Percentiles rank a stretch among this genome's conserved stretches.
These are phyloP conservation scores for Aspergillus sp. DNA, from an alignment of 2,329 filamentous ascomycete genomes.

Conservation along the genomic window DNA sequence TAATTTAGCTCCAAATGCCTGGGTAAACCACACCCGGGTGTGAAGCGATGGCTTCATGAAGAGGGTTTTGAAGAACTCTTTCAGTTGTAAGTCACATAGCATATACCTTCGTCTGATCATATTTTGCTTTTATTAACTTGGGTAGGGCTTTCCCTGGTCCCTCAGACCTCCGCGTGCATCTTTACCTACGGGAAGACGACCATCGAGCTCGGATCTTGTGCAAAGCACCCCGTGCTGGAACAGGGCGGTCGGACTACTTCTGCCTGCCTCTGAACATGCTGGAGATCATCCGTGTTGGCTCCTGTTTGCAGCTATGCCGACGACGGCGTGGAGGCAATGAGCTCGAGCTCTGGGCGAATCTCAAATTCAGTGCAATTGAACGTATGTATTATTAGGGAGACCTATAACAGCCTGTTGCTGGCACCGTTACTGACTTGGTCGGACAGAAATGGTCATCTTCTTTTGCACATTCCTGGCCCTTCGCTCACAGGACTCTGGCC, in stretches of 20 bases:
- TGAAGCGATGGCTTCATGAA: constrained; percentile 26
- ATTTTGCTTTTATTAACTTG: no score
- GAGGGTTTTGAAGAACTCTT: constrained; percentile 34
- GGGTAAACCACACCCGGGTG: constrained; percentile 20
- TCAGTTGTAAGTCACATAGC: constrained; percentile 32
- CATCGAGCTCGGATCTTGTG: constrained; percentile 52
- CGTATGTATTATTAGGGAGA: no score
- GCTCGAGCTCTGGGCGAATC: constrained; percentile 48
- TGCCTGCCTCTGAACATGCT: constrained; percentile 48
- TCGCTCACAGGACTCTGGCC: constrained; percentile 50
- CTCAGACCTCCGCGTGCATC: constrained; percentile 40
- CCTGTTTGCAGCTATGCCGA: constrained; percentile 37
- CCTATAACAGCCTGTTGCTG: no score
- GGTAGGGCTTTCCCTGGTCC: constrained; percentile 44
- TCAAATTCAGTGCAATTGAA: constrained; percentile 54
- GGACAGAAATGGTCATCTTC: constrained; percentile 55
- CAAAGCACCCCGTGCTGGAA: constrained; percentile 37
- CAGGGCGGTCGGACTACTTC: constrained; percentile 43
- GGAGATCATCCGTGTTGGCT: constrained; percentile 31
- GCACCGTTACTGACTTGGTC: no score
- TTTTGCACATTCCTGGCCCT: constrained; percentile 54
- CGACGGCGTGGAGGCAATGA: constrained; percentile 31
- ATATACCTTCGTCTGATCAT: no score
- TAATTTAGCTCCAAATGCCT: constrained; percentile 30
- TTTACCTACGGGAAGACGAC: constrained; percentile 50